Conservation (phyloP, 106 monocot species). For the Acorus calamus region DNA sequence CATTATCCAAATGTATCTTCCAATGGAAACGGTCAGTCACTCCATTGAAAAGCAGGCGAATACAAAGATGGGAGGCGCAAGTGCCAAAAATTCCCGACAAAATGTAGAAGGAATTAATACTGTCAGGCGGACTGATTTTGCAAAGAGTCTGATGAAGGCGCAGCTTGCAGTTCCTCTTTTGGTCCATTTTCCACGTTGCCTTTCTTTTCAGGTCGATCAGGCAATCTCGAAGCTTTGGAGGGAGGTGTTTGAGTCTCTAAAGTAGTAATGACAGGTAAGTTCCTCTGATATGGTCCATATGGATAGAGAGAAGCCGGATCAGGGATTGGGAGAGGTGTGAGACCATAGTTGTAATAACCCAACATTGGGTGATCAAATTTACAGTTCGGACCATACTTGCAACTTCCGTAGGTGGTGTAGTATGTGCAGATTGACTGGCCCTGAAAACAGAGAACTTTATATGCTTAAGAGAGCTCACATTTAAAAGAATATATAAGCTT, state of each 20-base stretch:
- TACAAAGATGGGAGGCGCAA: too few species aligned
- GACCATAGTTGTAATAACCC: conserved; percentile 32
- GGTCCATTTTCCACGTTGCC: conserved; percentile 1
- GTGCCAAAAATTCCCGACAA: too few species aligned
- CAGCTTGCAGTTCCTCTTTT: conserved; percentile 15
- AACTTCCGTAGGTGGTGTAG: conserved; percentile 32
- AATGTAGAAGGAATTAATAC: too few species aligned
- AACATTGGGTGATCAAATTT: conserved; percentile 46
- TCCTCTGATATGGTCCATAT: conserved; percentile 28
- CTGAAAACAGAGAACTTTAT: conserved; percentile 12
- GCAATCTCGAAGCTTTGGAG: neutral
- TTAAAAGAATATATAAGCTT: neutral
- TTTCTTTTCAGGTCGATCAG: conserved; percentile 2
- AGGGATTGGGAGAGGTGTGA: conserved; percentile 12
- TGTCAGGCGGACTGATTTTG: conserved; percentile 25
- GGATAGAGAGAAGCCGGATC: conserved; percentile 21
- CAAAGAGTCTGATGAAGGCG: conserved; percentile 21
- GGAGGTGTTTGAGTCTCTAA: conserved; percentile 6
- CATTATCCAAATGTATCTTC: too few species aligned
- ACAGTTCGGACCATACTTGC: conserved; percentile 58
- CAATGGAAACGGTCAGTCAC: too few species aligned
- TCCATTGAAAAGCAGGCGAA: too few species aligned
- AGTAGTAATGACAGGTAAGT: conserved; percentile 8
- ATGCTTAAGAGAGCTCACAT: neutral
- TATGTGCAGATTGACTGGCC: conserved; percentile 36